Base-by-base conservation (phyloP, 2,329 filamentous ascomycete genomes). In the Paecilomyces sp. region DNA sequence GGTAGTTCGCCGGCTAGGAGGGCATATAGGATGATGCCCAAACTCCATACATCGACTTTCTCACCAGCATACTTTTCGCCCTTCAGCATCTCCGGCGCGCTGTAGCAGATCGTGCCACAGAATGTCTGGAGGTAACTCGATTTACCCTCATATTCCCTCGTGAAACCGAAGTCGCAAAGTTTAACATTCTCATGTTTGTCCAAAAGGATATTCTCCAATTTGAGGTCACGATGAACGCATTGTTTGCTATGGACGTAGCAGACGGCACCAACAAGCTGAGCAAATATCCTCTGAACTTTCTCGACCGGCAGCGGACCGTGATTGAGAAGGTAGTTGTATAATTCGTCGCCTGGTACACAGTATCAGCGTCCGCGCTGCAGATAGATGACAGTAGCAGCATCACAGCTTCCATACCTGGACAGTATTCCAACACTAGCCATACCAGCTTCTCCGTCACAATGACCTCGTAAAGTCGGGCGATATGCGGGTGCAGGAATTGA, bases 181-280 rank as follows among this genome's bases (percentile, higher is more conserved):
- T 99, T 99, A 66, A 99, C 94, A 70, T 97, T 96, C 72, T 95
- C 93, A 71, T 97, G 84, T 74, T 95, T 97, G 79, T 99, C 94
- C 66, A 99, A 83, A 54, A 99, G 80, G 60, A 99, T 97, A 70
- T 96, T 96, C 73, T 99, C 94, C 69, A 99, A 83, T 76, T 99
- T 99, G 58, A 99, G 80, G 73, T 99, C 94, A 67, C 94, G 90
- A 74, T 99, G 94, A 34, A 99, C 94, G 72, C 94, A 99, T 5
- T 90, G 92, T 69, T 96, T 92, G 73, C 88, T 88, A 77, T 99
- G 94, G 41, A 99, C 94, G 74, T 97, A 97, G 58, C 88, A 86
- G 34, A 99, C 94, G 18, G 94, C 93, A 64, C 94, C 94, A 51
- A 97, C 92, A 51, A 99, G 84, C 74, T 99, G 94, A 1, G 93